Conservation (phyloP, 345 rosid genomes). For the Dipteronia sinensis region DNA sequence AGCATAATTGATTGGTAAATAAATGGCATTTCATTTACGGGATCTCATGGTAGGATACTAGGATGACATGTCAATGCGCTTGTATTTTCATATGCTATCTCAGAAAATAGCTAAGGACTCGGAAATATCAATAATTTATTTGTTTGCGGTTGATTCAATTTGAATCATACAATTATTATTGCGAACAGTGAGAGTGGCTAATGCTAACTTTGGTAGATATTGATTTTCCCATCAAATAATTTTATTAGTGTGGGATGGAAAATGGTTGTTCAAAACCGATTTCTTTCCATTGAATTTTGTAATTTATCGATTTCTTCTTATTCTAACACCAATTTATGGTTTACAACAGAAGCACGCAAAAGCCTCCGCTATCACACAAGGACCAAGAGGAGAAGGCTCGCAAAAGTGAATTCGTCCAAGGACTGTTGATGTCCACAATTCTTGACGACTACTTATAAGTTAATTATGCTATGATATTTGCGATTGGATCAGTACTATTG, state of each 20-base stretch:
- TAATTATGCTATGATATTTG: constrained; percentile 2
- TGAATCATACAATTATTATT: no score
- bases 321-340: constrained; percentile 21
- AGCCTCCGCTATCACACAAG: constrained; percentile 35
- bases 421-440: constrained; percentile 54
- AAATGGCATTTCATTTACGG: background rate
- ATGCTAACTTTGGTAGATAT: background rate
- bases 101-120: background rate
- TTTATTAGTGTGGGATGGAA: background rate
- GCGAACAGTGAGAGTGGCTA: constrained; percentile 13
- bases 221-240: background rate
- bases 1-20: background rate
- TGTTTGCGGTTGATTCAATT: background rate
- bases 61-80: background rate
- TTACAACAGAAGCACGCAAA: constrained; percentile 37
- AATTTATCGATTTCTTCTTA: background rate
- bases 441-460: constrained; percentile 42
- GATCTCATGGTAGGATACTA: background rate
- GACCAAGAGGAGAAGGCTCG: constrained; percentile 58
- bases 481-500: constrained; percentile 6
- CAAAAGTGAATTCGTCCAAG: constrained; percentile 54
- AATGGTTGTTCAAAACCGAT: background rate
- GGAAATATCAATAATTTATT: no score
- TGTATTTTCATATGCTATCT: background rate
- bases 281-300: background rate